Conservation (phyloP, 2,329 filamentous ascomycete species). For the Fusarium mangiferae region DNA sequence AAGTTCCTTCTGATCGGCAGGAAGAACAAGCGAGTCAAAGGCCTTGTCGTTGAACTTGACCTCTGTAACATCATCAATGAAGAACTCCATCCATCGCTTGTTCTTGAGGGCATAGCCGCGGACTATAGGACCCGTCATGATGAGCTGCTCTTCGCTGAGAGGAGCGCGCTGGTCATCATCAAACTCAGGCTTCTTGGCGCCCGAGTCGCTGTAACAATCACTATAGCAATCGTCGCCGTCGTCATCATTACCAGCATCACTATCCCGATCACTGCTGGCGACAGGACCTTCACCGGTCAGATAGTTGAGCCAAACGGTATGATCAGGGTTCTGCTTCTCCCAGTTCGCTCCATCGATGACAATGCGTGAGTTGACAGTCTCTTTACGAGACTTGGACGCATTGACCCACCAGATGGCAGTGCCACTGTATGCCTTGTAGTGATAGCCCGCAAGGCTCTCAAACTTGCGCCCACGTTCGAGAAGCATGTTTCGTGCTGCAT, state of each 20-base stretch:
- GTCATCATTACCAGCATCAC: neutral
- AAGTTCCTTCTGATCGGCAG: conserved; percentile 61
- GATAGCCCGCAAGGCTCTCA: conserved; percentile 57
- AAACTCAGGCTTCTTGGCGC: neutral
- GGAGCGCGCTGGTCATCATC: conserved; percentile 31
- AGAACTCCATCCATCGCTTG: conserved; percentile 62
- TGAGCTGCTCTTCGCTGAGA: conserved; percentile 53
- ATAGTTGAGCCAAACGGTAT: conserved; percentile 35
- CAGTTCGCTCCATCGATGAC: conserved; percentile 47
- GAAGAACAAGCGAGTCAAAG: conserved; percentile 61
- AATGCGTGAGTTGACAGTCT: conserved; percentile 46
- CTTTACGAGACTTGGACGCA: conserved; percentile 36
- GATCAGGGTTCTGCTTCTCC: conserved; percentile 46
- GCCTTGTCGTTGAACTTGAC: conserved; percentile 61
- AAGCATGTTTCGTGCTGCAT: conserved; percentile 49
- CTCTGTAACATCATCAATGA: conserved; percentile 56
- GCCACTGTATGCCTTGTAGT: conserved; percentile 60
- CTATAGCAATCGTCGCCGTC: neutral
- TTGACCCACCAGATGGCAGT: conserved; percentile 48
- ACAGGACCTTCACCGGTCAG: neutral
- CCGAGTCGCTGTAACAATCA: neutral
- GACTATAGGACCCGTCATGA: conserved; percentile 54
- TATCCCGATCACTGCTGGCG: neutral
- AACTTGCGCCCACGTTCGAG: conserved; percentile 56
- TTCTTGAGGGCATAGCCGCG: conserved; percentile 61